Base-by-base conservation (phyloP, 768 basidiomycete genomes). In the Lyophyllum shimeji region DNA sequence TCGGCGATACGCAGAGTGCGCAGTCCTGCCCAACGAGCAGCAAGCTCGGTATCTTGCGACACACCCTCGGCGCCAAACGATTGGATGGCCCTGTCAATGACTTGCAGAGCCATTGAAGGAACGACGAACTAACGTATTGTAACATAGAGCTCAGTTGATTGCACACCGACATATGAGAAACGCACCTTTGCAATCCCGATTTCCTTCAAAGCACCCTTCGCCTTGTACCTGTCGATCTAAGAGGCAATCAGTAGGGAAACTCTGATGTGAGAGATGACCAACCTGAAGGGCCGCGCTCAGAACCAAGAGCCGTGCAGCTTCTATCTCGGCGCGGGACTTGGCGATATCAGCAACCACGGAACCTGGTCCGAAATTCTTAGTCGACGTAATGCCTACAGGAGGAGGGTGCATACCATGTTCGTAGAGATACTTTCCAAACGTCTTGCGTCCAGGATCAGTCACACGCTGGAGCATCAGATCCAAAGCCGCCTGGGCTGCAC, bases 71-170 rank as follows among this genome's bases (percentile, higher is more conserved):
- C 97, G 50, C 97, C 97, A 64, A 89, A 94, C 0, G 90, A 78
- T 76, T 99, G 97, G 49, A 98, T 98, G 1, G 94, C 89, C n/a
- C 94, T 87, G 73, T 99, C 97, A 37, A 98, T 80, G 45, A 99
- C 89, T 21, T 76, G 74, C 46, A 91, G 78, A 0, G 95, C 96
- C 90, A 96, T 93, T 0, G 82, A 81, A 12, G 97, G 97, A 11
- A 98, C 93, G 34, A 94, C 87, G 65, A 97, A 96, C 95, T 98
- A 43, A 53, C 29, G 29, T 29, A 5, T 5, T 49, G 15, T 11
- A 24, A n/a, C 8, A 37, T 52, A 33, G 37, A 44, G 37, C 29
- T 50, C 18, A 25, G 44, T 31, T 23, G 17, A 23, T 45, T 44
- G 29, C 34, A 46, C 15, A 31, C 5, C 44, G 49, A 18, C 50